phyloP scores from a whole-genome alignment of 257 asterid genomes.

The Anisodus acutangulus region DNA sequence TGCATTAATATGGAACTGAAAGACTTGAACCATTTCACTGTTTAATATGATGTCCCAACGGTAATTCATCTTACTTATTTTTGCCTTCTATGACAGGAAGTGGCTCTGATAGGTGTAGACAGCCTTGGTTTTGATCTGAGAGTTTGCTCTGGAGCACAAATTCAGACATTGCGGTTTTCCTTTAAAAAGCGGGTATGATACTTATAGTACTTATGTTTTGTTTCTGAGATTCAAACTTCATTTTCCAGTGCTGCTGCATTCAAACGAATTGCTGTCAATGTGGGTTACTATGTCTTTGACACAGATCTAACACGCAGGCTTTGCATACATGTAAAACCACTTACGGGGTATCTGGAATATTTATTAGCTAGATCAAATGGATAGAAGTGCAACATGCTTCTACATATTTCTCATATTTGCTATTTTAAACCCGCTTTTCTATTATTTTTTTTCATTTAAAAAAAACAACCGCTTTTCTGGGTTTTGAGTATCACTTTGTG shows the following conservation, averaged over 20 bases:
- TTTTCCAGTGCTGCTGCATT: not conserved
- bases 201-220: not conserved
- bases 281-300: not conserved
- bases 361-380: not conserved
- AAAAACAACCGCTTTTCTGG: not conserved
- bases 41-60: not conserved
- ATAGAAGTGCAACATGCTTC: not conserved
- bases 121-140: constrained; percentile 93
- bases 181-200: constrained; percentile 76
- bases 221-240: constrained; percentile 12
- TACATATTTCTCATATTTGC: not conserved
- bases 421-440: not conserved
- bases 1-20: constrained; percentile 12
- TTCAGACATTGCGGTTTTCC: constrained; percentile 86
- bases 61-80: constrained; percentile 15
- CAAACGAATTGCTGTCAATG: constrained; percentile 9
- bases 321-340: not conserved
- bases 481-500: not conserved
- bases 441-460: too few species aligned
- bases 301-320: not conserved
- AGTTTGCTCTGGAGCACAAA: constrained; percentile 88
- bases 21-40: constrained; percentile 18
- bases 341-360: not conserved
- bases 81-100: constrained; percentile 64
- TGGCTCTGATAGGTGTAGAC: constrained; percentile 80